Evolutionary conservation across 495 filamentous ascomycete species (phyloP).

Genomic region (Recurvomyces mirabilis): DNA sequence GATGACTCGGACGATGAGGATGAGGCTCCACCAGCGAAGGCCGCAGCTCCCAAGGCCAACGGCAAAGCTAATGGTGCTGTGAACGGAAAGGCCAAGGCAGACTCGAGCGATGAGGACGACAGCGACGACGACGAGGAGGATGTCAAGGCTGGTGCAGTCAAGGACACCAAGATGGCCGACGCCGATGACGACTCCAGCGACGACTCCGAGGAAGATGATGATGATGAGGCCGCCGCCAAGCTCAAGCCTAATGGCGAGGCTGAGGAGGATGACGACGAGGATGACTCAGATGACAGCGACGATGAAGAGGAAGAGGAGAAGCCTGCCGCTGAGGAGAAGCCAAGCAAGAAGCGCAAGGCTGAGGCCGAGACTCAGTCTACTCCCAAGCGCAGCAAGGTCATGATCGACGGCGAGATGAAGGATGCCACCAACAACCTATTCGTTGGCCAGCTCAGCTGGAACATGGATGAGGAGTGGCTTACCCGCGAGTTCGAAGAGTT

Average conservation of each 20-base stretch:
- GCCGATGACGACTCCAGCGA: slow-evolving; percentile 17
- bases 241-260: neutral
- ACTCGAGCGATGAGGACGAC: slow-evolving; percentile 20
- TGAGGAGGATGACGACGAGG: slow-evolving; percentile 20
- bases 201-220: slow-evolving; percentile 5
- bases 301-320: slow-evolving; percentile 43
- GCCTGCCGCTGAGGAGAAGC: slow-evolving; percentile 29
- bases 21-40: slow-evolving; percentile 20
- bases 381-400: slow-evolving; percentile 79
- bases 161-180: slow-evolving; percentile 10
- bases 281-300: slow-evolving; percentile 24
- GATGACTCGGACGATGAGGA: slow-evolving; percentile 32
- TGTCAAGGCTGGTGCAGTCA: slow-evolving; percentile 10
- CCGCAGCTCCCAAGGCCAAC: slow-evolving; percentile 23
- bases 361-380: slow-evolving; percentile 50
- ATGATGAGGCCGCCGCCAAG: slow-evolving; percentile 3
- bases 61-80: slow-evolving; percentile 25
- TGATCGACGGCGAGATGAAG: slow-evolving; percentile 30
- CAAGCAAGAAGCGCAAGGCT: slow-evolving; percentile 84
- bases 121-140: slow-evolving; percentile 35
- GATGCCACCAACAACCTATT: slow-evolving; percentile 67
- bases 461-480: slow-evolving; percentile 84
- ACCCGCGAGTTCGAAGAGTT: slow-evolving; percentile 74
- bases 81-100: slow-evolving; percentile 20
- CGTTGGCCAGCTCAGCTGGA: slow-evolving; percentile 91